These are phyloP conservation scores for Suillus alpinus DNA, from an alignment of 768 basidiomycete genomes.

Conservation along the genomic window DNA sequence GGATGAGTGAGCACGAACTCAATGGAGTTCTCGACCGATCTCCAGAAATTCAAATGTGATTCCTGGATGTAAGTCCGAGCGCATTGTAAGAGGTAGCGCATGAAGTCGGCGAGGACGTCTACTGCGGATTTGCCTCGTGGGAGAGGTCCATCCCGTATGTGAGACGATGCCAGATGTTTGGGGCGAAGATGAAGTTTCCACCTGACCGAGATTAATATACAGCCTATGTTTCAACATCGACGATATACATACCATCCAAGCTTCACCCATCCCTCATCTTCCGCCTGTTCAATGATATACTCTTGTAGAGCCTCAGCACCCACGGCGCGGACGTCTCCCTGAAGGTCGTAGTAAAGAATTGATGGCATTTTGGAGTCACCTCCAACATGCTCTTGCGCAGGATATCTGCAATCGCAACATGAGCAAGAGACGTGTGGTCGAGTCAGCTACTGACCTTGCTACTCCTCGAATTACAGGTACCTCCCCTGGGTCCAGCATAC, in stretches of 20 bases:
- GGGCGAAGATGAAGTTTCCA: conserved; percentile 37
- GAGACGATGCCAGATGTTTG: conserved; percentile 20
- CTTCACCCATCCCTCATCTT: conserved; percentile 35
- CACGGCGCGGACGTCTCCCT: conserved; percentile 36
- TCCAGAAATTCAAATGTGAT: conserved; percentile 30
- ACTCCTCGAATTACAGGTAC: conserved; percentile 28
- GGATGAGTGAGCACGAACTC: conserved; percentile 28
- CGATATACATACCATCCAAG: conserved; percentile 35
- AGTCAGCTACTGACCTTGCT: conserved; percentile 18
- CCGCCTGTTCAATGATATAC: conserved; percentile 35
- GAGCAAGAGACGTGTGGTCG: not conserved
- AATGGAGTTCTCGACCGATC: conserved; percentile 17
- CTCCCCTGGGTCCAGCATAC: conserved; percentile 34
- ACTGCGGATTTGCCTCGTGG: conserved; percentile 18
- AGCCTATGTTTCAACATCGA: not conserved
- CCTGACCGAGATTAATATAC: conserved; percentile 10
- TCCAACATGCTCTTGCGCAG: conserved; percentile 41
- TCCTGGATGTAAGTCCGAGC: conserved; percentile 20
- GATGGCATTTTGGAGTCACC: conserved; percentile 50
- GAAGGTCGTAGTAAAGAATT: conserved; percentile 43
- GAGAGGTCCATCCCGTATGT: conserved; percentile 24
- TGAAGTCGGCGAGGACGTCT: conserved; percentile 24
- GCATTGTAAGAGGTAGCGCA: conserved; percentile 25
- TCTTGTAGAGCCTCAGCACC: conserved; percentile 42
- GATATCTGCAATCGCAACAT: conserved; percentile 33